Evolutionary conservation across 148 eudicot species (phyloP), one percentile per base, ranked within the genome.

Genomic region (Vaccinium macrocarpon): DNA sequence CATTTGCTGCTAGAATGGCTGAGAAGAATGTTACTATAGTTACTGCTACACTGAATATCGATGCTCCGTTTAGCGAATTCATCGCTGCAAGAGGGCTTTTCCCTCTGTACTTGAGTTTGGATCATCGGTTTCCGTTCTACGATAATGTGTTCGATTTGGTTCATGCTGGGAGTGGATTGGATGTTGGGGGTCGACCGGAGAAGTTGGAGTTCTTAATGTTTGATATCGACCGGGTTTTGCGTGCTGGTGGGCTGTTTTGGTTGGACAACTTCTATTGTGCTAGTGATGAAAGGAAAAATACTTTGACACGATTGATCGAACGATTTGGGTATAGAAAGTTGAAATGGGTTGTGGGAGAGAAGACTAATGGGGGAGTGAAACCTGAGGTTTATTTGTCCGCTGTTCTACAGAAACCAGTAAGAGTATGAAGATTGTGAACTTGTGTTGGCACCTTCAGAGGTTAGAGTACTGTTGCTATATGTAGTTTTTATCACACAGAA

Each of bases 321-420:
- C 84, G 90, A 35, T 97, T 97, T 81, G 95, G 98, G 84, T 97
- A 92, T 88, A 97, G 94, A 88, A 97, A 97, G 87, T 84, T 97
- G 86, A 97, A 97, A 87, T 97, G 99, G 99, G 91, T 97, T 81
- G 94, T 95, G 76, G 99, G 99, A 8, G 99, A 95, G 89, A 95
- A 90, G 87, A 81, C 79, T 0, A 91, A 88, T 76, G 94, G 89
- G 1, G 61, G 91, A 5, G 95, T 91, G 35, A 91, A 90, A 74
- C 88, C 98, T 1, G 94, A 95, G 87, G 89, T 95, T 55, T 94
- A 93, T 86, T 85, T 97, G 87, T 97, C 98, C 64, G 98, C 98
- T 90, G 98, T 95, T 85, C 87, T 97, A 25, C 95, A 97, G 85
- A 97, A 97, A 87, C 98, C 98, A 61, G 94, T 92, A 8, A 92